A percentile compares a stretch with the other conserved stretches of the same genome.
phyloP scores from a whole-genome alignment of 768 basidiomycete genomes.

The Multifurca ochricompacta region DNA sequence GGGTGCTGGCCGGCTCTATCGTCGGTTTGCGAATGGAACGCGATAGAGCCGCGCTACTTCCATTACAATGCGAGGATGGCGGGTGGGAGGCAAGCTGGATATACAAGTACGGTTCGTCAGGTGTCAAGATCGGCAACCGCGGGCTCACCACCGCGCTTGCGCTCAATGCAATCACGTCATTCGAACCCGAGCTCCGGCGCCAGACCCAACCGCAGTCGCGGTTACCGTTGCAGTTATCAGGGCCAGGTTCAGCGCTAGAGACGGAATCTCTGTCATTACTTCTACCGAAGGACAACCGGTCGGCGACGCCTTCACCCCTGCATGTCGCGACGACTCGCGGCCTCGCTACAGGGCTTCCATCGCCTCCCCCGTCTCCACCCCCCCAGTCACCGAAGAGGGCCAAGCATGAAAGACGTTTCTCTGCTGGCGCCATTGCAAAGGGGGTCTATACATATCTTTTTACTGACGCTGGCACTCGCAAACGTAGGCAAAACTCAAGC shows the following conservation, averaged over 20 bases:
- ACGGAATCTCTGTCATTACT: too few species aligned
- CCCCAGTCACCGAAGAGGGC: neutral
- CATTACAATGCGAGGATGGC: slow-evolving; percentile 47
- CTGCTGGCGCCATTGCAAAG: neutral
- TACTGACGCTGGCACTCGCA: neutral
- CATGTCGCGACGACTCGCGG: too few species aligned
- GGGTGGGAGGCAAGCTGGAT: slow-evolving; percentile 50
- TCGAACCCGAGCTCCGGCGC: too few species aligned
- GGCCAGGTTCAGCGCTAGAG: too few species aligned
- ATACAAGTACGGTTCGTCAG: slow-evolving; percentile 45
- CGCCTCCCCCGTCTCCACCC: neutral
- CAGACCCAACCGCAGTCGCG: neutral
- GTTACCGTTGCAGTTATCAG: neutral
- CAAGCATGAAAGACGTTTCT: neutral
- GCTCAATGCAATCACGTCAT: slow-evolving; percentile 39
- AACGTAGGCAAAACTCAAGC: neutral
- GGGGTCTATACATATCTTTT: slow-evolving; percentile 5
- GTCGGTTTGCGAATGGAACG: slow-evolving; percentile 36
- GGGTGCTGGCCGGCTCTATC: slow-evolving; percentile 38
- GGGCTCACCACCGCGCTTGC: slow-evolving; percentile 49
- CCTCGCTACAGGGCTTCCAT: neutral
- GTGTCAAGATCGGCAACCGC: slow-evolving; percentile 44
- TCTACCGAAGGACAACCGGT: neutral
- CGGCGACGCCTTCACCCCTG: too few species aligned
- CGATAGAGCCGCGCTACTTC: slow-evolving; percentile 39